Evolutionary conservation across 495 filamentous ascomycete genomes (phyloP).

Genomic region (Hypoxylon perforatum): DNA sequence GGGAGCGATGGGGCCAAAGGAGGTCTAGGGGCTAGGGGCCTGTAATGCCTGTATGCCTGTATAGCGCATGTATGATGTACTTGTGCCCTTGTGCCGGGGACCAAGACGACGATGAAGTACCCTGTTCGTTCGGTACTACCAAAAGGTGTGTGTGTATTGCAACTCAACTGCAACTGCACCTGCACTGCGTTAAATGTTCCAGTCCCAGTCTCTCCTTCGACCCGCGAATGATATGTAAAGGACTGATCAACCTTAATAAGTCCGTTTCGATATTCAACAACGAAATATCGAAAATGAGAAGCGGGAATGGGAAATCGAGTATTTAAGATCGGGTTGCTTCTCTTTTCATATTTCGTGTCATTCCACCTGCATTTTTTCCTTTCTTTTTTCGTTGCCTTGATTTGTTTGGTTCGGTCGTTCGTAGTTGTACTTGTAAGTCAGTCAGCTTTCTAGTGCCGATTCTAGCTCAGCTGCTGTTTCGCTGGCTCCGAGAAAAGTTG

Average conservation of each 20-base stretch:
- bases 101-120: slow-evolving; percentile 3
- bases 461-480: slow-evolving; percentile 33
- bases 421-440: background rate
- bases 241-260: slow-evolving; percentile 20
- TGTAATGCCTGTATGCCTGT: too few species aligned
- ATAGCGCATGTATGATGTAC: slow-evolving; percentile 40
- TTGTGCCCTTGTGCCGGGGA: slow-evolving; percentile 28
- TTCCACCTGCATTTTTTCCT: too few species aligned
- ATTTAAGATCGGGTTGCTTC: background rate
- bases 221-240: slow-evolving; percentile 23
- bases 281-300: background rate
- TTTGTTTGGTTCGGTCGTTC: too few species aligned
- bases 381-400: too few species aligned
- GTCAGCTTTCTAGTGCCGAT: slow-evolving; percentile 29
- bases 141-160: background rate
- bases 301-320: background rate
- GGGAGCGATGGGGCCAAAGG: too few species aligned
- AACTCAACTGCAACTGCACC: background rate
- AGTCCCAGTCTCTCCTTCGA: background rate
- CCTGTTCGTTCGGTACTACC: slow-evolving; percentile 31
- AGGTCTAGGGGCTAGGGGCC: too few species aligned
- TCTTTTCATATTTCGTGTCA: background rate
- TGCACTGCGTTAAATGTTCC: slow-evolving; percentile 7
- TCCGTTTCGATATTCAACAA: background rate
- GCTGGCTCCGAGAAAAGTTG: slow-evolving; percentile 38